Evolutionary conservation across 768 basidiomycete species (phyloP).

Genomic region (Hericium erinaceus): DNA sequence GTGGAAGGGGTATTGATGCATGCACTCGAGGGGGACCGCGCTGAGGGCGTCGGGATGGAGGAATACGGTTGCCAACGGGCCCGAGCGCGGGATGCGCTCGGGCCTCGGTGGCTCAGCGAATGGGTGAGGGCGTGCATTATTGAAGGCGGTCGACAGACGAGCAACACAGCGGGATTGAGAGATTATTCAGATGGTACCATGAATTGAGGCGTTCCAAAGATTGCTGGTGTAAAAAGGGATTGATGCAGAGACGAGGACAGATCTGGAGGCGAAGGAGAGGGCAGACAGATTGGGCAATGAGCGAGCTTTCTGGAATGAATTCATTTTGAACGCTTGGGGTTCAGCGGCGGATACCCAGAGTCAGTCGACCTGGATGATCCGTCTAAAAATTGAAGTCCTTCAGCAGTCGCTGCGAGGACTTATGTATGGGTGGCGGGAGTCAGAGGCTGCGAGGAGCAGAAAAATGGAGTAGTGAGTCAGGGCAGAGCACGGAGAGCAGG

Average conservation of each 20-base stretch:
- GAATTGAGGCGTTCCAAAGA: background rate
- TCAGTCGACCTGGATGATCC: constrained; percentile 37
- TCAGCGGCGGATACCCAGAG: constrained; percentile 24
- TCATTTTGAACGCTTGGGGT: constrained; percentile 32
- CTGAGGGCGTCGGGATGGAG: constrained; percentile 22
- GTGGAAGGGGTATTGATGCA: constrained; percentile 18
- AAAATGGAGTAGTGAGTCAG: constrained; percentile 4
- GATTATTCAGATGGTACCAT: constrained; percentile 10
- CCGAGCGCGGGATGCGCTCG: constrained; percentile 51
- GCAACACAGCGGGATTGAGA: background rate
- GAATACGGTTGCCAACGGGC: constrained; percentile 79
- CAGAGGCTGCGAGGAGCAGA: background rate
- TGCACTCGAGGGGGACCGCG: constrained; percentile 28
- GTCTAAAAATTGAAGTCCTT: constrained; percentile 20
- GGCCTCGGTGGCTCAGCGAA: constrained; percentile 61
- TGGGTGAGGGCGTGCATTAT: constrained; percentile 32
- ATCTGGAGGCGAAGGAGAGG: constrained; percentile 5
- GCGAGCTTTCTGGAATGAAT: constrained; percentile 15
- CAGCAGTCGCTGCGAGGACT: constrained; percentile 16
- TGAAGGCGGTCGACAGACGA: constrained; percentile 1
- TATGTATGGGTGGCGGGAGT: background rate
- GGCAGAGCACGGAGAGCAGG: background rate
- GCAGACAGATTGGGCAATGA: constrained; percentile 17
- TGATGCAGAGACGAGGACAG: background rate
- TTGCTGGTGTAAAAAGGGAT: constrained; percentile 4